Evolutionary conservation across 202 grass and related monocot genomes (phyloP).

Genomic region (Alloteropsis angusta): DNA sequence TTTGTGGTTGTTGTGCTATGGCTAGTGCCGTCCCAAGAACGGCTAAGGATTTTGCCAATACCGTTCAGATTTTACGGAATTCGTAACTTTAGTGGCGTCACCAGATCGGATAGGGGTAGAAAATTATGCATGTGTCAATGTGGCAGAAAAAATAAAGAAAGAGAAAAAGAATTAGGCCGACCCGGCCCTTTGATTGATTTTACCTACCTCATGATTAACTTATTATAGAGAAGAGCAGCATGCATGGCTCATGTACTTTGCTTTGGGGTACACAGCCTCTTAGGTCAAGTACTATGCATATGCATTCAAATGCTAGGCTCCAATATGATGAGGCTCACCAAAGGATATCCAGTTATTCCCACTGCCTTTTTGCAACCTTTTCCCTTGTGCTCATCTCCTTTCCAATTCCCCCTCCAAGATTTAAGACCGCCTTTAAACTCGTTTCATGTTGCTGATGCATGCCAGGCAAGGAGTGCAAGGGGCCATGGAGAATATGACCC

Average conservation of each 20-base stretch:
- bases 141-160: not conserved
- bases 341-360: slow-evolving; percentile 47
- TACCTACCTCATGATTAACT: slow-evolving; percentile 20
- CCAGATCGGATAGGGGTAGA: not conserved
- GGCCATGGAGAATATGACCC: slow-evolving; percentile 38
- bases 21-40: not conserved
- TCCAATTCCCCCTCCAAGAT: slow-evolving; percentile 24
- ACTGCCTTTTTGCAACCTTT: slow-evolving; percentile 38
- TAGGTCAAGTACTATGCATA: slow-evolving; percentile 43
- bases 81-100: not conserved
- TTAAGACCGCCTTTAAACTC: slow-evolving; percentile 20
- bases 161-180: not conserved
- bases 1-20: not conserved
- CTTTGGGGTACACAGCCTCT: slow-evolving; percentile 39
- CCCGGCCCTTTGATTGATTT: slow-evolving; percentile 26
- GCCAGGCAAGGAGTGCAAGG: slow-evolving; percentile 25
- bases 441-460: slow-evolving; percentile 43
- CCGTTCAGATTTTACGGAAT: not conserved
- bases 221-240: not conserved
- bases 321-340: slow-evolving; percentile 37
- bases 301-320: slow-evolving; percentile 49
- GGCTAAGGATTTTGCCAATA: not conserved
- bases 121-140: not conserved
- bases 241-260: slow-evolving; percentile 30
- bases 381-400: slow-evolving; percentile 35